phyloP scores from a whole-genome alignment of 768 basidiomycete genomes.

The Agrocybe pediades region DNA sequence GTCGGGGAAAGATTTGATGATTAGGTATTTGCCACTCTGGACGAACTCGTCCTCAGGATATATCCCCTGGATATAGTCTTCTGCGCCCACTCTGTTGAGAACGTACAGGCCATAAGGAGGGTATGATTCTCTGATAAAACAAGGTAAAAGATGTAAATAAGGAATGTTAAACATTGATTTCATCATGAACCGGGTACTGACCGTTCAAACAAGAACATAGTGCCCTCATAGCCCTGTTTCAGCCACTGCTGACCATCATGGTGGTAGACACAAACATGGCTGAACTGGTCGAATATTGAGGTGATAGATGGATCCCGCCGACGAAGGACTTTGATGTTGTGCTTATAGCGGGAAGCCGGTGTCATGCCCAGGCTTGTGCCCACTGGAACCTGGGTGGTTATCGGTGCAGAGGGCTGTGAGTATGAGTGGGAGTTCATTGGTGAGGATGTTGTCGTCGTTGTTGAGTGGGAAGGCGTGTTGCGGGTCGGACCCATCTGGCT shows the following conservation, averaged over 20 bases:
- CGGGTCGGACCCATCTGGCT: conserved; percentile 32
- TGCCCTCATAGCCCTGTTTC: conserved; percentile 84
- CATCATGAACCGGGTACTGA: conserved; percentile 34
- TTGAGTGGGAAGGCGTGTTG: conserved; percentile 21
- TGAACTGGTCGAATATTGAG: conserved; percentile 86
- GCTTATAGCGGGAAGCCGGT: conserved; percentile 63
- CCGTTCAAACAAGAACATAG: conserved; percentile 89
- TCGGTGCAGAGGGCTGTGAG: conserved; percentile 17
- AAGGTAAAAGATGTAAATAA: background rate
- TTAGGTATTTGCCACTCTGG: conserved; percentile 63
- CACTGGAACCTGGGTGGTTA: conserved; percentile 21
- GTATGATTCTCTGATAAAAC: conserved; percentile 58
- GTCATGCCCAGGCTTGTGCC: conserved; percentile 54
- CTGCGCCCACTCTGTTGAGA: conserved; percentile 78
- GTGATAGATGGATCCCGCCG: conserved; percentile 78
- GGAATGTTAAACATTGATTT: conserved; percentile 7
- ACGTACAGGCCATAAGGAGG: conserved; percentile 87
- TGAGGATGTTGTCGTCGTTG: conserved; percentile 16
- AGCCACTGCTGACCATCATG: conserved; percentile 77
- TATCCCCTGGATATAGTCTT: conserved; percentile 74
- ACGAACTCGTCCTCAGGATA: conserved; percentile 80
- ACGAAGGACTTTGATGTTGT: conserved; percentile 80
- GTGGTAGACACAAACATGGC: conserved; percentile 83
- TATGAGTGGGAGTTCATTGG: conserved; percentile 4
- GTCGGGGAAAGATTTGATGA: conserved; percentile 74